Conservation (phyloP, 1,284 basidiomycete species). For the Rhizoctonia solani region DNA sequence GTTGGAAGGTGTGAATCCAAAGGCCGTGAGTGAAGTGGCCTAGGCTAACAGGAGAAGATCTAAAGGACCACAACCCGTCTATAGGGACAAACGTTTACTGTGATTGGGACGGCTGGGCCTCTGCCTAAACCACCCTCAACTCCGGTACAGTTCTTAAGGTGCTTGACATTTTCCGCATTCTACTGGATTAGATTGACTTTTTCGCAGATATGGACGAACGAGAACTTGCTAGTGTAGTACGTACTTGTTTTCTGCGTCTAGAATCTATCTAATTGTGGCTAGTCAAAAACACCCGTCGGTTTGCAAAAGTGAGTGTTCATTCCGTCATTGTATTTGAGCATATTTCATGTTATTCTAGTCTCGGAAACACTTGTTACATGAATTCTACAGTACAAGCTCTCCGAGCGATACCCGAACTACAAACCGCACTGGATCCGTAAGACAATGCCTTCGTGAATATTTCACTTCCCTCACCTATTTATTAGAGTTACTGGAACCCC, state of each 20-base stretch:
- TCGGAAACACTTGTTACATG: conserved; percentile 95
- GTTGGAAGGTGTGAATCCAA: conserved; percentile 82
- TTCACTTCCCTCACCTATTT: neutral
- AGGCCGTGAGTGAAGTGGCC: conserved; percentile 63
- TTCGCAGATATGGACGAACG: conserved; percentile 80
- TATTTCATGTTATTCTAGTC: conserved; percentile 50
- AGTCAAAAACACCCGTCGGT: conserved; percentile 71
- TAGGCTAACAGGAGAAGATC: conserved; percentile 26
- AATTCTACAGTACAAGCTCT: conserved; percentile 94
- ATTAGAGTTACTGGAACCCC: neutral
- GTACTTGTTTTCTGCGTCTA: conserved; percentile 40
- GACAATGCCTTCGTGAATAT: conserved; percentile 44
- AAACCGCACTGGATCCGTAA: conserved; percentile 65
- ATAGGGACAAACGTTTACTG: conserved; percentile 79
- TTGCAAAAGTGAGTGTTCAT: conserved; percentile 60
- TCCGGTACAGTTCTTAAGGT: conserved; percentile 81
- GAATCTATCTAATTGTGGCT: neutral
- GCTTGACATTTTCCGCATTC: conserved; percentile 44
- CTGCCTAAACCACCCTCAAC: conserved; percentile 85
- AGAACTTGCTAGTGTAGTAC: conserved; percentile 77
- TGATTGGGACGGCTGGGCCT: conserved; percentile 90
- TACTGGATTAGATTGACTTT: conserved; percentile 36
- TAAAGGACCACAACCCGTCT: conserved; percentile 39
- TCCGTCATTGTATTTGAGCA: conserved; percentile 43
- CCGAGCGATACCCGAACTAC: conserved; percentile 87